These are phyloP conservation scores for Globisporangium splendens DNA, from an alignment of 352 stramenopile genomes.

Conservation along the genomic window DNA sequence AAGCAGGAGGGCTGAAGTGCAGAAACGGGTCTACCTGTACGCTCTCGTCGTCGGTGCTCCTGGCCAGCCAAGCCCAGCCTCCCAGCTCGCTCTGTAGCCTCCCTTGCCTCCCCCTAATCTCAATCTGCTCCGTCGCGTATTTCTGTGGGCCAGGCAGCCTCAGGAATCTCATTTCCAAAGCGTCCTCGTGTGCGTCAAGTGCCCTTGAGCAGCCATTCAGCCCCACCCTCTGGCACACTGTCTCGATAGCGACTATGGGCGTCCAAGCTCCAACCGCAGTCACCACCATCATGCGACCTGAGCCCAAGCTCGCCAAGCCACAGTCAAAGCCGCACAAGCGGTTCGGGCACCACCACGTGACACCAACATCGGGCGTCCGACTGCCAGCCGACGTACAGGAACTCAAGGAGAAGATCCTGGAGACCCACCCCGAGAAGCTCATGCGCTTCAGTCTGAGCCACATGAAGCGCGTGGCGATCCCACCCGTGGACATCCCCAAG, in stretches of 20 bases:
- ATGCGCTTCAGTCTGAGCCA: slow-evolving; percentile 55
- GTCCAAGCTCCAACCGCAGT: slow-evolving; percentile 31
- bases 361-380: slow-evolving; percentile 17
- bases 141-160: not conserved
- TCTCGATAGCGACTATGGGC: slow-evolving; percentile 29
- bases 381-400: slow-evolving; percentile 44
- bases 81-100: not conserved
- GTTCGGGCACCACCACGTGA: slow-evolving; percentile 31
- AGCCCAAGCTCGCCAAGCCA: slow-evolving; percentile 24
- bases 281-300: slow-evolving; percentile 19
- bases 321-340: slow-evolving; percentile 19
- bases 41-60: not conserved
- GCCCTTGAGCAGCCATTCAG: not conserved
- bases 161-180: slow-evolving; percentile 7
- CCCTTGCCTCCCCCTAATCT: not conserved
- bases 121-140: slow-evolving; percentile 6
- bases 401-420: slow-evolving; percentile 58
- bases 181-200: not conserved
- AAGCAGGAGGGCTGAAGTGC: not conserved
- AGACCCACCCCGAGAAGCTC: slow-evolving; percentile 35
- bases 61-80: not conserved
- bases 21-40: slow-evolving; percentile 1
- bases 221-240: not conserved
- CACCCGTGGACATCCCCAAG: slow-evolving; percentile 52
- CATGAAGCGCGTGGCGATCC: slow-evolving; percentile 58